Evolutionary conservation across 129 eudicot genomes (phyloP), one percentile per base, ranked within the genome.

Genomic region (Chrysanthemum lavandulifolium): DNA sequence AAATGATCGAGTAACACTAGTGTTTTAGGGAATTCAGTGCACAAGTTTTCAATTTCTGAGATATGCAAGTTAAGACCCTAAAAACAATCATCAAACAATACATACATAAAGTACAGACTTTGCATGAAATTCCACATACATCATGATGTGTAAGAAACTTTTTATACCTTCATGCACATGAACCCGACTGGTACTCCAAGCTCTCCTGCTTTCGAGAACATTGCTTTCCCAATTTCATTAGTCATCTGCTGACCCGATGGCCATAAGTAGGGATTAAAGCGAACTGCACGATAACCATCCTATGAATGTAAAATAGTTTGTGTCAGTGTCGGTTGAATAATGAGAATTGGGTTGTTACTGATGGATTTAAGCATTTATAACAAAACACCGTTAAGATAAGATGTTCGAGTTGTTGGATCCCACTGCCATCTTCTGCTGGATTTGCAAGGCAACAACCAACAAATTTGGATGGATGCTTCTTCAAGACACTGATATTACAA

Each of bases 181-280:
- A 92, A 84, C 59, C 97, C 93, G 18, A 92, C 93, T 43, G 97
- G 88, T 51, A 82, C 84, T 23, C 89, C 96, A 23, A 92, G 91
- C 73, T 89, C 97, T 67, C 97, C 96, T 0, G 96, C 97, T 81
- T 85, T 91, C 3, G 88, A 64, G 59, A 85, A 88, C 89, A 88
- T 53, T 31, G 88, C 83, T 74, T 86, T 92, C 45, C 98, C 98
- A 67, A 89, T 82, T 62, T 85, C 88, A 70, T 92, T 92, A 68
- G 96, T 89, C 98, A 92, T 92, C 96, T 90, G 71, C 70, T 92
- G 86, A 80, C 91, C 95, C 69, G 96, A 78, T 36, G 96, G 98
- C 98, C 96, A 92, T 45, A 92, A 59, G 81, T 92, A 89, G 4
- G 95, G 96, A 82, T 92, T 92, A 83, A 92, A 92, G 18, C 98